Evolutionary conservation across 2,329 filamentous ascomycete species (phyloP).

Genomic region (Scedosporium apiospermum): DNA sequence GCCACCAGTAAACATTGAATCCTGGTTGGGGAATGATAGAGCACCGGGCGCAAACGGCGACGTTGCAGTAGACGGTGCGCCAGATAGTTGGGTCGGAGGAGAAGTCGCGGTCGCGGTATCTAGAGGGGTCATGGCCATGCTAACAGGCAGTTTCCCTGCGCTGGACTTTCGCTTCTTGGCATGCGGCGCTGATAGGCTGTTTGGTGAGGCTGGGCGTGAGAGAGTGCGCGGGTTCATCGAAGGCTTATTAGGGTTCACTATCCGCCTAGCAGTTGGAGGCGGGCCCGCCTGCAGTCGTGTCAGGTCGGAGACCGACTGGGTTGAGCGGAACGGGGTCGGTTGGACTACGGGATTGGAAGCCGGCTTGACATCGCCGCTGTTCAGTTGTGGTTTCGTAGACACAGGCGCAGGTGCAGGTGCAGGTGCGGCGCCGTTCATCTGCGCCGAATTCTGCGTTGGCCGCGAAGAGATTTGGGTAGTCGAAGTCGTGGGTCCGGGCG

Average conservation of each 20-base stretch:
- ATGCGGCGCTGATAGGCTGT: slow-evolving; percentile 50
- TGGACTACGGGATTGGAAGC: background rate
- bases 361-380: background rate
- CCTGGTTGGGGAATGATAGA: slow-evolving; percentile 31
- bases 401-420: background rate
- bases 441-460: background rate
- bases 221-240: slow-evolving; percentile 21
- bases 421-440: background rate
- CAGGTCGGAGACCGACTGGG: background rate
- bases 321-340: background rate
- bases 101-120: slow-evolving; percentile 45
- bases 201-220: slow-evolving; percentile 67
- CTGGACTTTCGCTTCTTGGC: slow-evolving; percentile 79
- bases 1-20: slow-evolving; percentile 31
- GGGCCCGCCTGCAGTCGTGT: slow-evolving; percentile 7
- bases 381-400: background rate
- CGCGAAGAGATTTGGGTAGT: slow-evolving; percentile 26
- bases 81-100: slow-evolving; percentile 23
- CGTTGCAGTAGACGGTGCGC: slow-evolving; percentile 21
- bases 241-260: slow-evolving; percentile 19
- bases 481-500: background rate
- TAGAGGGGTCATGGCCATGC: slow-evolving; percentile 72
- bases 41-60: slow-evolving; percentile 45
- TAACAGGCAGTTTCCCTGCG: slow-evolving; percentile 60
- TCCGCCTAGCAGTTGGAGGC: slow-evolving; percentile 11